Evolutionary conservation across 441 rosid species (phyloP), one percentile per base, ranked within the genome.

Genomic region (Populus tomentosa): DNA sequence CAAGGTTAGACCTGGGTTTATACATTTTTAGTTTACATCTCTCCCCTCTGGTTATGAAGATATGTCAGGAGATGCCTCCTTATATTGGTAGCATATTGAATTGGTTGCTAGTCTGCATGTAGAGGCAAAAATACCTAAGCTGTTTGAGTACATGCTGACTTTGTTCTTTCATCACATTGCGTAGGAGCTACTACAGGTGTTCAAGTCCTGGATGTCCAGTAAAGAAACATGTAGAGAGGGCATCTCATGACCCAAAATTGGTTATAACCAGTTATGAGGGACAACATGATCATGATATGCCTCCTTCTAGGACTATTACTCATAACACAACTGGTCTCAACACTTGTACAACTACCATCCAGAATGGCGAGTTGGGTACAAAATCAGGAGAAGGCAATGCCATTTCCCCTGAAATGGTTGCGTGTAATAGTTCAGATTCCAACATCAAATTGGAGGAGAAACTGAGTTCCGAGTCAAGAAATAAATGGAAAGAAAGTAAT

Each of bases 151-250:
- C 75, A 23, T 35, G 24, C 64, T 83, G 74, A 80, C 61, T 67
- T 7, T 69, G 70, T 26, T 75, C 56, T 69, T 63, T 23, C 64
- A 61, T 67, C 33, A n/a, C 63, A 70, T 77, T 32, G 40, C 83
- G 80, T 77, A 95, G 99, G 97, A 95, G 98, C 85, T 93, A 95
- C 84, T 95, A 95, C 80, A 84, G 98, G 84, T 95, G 99, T 85
- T 92, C 98, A 36, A 90, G 86, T 82, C 84, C 94, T 32, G 95
- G 99, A 78, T 95, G 99, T 82, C 92, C 93, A 0, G 98, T 85
- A 42, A 95, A 92, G 89, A 95, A 95, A 81, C 98, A 92, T 59
- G 98, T 93, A 11, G 99, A 95, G 84, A 89, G 97, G 85, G 94
- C 97, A 73, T 91, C 96, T 78, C 86, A 87, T 81, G 97, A 93